Conservation (phyloP, 805 yeast genomes). For the Yamadazyma kitorensis region DNA sequence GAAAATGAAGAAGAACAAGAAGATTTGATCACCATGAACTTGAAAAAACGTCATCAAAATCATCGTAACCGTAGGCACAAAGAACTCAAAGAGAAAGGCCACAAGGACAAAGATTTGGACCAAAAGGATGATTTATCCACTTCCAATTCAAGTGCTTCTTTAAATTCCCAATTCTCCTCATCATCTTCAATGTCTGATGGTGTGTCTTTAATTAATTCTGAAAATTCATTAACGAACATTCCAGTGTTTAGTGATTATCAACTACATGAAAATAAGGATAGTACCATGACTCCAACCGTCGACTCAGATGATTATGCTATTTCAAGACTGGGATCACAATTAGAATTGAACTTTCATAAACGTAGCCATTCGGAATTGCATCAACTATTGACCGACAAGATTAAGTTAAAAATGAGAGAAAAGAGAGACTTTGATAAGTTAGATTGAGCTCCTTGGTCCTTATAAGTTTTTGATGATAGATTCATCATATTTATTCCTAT, state of each 20-base stretch:
- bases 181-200: constrained; percentile 54
- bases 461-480: no score
- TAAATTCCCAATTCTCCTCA: constrained; percentile 13
- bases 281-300: constrained; percentile 24
- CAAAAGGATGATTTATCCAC: constrained; percentile 2
- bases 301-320: constrained; percentile 33
- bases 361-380: constrained; percentile 9
- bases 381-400: constrained; percentile 28
- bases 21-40: constrained; percentile 28
- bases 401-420: constrained; percentile 35
- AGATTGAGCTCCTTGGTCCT: constrained; percentile 6
- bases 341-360: constrained; percentile 27
- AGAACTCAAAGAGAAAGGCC: constrained; percentile 22
- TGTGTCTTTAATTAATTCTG: constrained; percentile 59
- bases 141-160: constrained; percentile 12
- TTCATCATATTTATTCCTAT: no score
- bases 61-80: constrained; percentile 34
- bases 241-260: constrained; percentile 59
- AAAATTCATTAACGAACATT: constrained; percentile 58
- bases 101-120: constrained; percentile 8
- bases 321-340: constrained; percentile 10
- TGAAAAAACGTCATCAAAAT: constrained; percentile 32
- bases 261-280: constrained; percentile 30
- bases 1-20: constrained; percentile 50
- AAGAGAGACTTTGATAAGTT: constrained; percentile 21